These are phyloP conservation scores for Cochlearia excelsa DNA, from an alignment of 345 rosid genomes.

Conservation along the genomic window DNA sequence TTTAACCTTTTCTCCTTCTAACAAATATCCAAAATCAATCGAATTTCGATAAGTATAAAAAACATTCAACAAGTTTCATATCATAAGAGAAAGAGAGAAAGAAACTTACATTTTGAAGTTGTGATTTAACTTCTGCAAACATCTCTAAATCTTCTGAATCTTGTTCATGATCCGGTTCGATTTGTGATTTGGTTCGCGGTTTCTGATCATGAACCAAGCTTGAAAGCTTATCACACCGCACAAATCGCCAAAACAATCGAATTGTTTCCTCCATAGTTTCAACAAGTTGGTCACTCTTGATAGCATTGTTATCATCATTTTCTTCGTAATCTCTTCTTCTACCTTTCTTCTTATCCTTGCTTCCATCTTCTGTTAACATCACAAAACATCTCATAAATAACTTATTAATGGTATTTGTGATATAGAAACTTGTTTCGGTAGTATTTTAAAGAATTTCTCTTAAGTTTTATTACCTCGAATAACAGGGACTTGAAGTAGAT, in stretches of 20 bases:
- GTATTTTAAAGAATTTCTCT: too few relatives aligned
- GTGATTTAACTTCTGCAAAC: constrained; percentile 43
- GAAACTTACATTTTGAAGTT: constrained; percentile 60
- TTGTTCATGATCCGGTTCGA: constrained; percentile 56
- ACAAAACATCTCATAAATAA: constrained; percentile 9
- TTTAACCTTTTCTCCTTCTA: constrained; percentile 74
- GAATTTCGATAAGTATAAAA: too few relatives aligned
- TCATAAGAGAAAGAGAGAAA: too few relatives aligned
- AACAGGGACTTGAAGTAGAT: constrained; percentile 87
- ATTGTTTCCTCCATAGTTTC: constrained; percentile 92
- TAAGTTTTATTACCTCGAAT: constrained; percentile 58
- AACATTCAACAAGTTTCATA: too few relatives aligned
- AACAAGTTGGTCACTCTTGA: constrained; percentile 57
- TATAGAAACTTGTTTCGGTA: too few relatives aligned
- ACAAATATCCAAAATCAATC: neutral
- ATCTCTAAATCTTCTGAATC: constrained; percentile 51
- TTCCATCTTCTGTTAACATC: constrained; percentile 60
- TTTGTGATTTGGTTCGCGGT: constrained; percentile 43
- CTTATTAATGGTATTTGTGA: too few relatives aligned
- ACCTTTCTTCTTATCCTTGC: constrained; percentile 46
- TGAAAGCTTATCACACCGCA: constrained; percentile 71
- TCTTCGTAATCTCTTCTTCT: constrained; percentile 36
- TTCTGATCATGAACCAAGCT: constrained; percentile 37
- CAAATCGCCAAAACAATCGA: constrained; percentile 77
- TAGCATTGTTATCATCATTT: constrained; percentile 34